Evolutionary conservation across 2,329 filamentous ascomycete genomes (phyloP).

Genomic region (Ophiostoma perfectum): DNA sequence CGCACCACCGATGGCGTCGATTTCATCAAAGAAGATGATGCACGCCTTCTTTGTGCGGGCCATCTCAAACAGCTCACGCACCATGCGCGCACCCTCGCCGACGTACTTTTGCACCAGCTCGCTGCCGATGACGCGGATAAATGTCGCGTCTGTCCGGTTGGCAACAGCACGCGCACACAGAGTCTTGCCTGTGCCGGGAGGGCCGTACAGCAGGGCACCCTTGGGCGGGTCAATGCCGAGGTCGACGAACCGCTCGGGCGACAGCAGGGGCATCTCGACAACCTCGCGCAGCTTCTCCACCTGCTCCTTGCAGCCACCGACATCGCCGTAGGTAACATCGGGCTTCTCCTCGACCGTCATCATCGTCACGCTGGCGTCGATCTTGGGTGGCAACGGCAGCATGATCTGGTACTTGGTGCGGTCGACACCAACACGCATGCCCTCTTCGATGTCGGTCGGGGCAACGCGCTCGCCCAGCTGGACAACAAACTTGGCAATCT

Average conservation of each 20-base stretch:
- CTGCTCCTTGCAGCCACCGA: conserved; percentile 98
- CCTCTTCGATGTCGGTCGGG: conserved; percentile 98
- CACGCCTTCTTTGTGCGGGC: conserved; percentile 98
- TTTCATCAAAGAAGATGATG: conserved; percentile 99
- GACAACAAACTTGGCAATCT: conserved; percentile 99
- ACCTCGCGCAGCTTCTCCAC: conserved; percentile 98
- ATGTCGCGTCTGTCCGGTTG: conserved; percentile 96
- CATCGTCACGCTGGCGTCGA: conserved; percentile 98
- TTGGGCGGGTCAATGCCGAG: conserved; percentile 99
- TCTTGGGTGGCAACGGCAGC: conserved; percentile 91
- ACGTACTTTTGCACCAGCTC: conserved; percentile 99
- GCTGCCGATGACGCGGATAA: conserved; percentile 96
- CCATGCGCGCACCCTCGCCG: conserved; percentile 96
- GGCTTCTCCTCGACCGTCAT: conserved; percentile 99
- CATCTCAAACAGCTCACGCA: conserved; percentile 98
- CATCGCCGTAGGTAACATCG: conserved; percentile 97
- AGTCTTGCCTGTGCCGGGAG: conserved; percentile 97
- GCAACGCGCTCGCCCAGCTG: conserved; percentile 95
- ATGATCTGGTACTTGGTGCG: conserved; percentile 99
- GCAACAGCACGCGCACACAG: conserved; percentile 95
- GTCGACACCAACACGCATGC: conserved; percentile 97
- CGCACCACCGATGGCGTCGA: conserved; percentile 97
- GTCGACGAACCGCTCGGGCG: conserved; percentile 93
- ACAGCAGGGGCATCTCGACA: conserved; percentile 95
- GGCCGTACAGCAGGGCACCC: conserved; percentile 91